Conservation (phyloP, 768 basidiomycete genomes). For the Lactarius indigo region DNA sequence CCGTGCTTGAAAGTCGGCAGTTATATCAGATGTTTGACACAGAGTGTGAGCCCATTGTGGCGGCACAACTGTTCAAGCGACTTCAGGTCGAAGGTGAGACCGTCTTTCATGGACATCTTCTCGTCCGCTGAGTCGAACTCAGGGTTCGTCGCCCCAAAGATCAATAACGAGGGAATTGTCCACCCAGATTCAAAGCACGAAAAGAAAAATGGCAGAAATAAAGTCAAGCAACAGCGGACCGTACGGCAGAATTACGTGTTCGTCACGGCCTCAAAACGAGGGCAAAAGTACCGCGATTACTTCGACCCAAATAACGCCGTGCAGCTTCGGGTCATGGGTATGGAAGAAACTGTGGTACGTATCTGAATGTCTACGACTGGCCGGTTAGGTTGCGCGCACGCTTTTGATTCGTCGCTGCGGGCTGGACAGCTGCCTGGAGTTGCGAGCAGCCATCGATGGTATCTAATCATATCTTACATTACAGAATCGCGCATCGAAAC, state of each 20-base stretch:
- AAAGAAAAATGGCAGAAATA: constrained; percentile 32
- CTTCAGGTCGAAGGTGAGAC: constrained; percentile 65
- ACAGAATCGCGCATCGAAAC: constrained; percentile 21
- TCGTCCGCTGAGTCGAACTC: neutral
- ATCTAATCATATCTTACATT: constrained; percentile 1
- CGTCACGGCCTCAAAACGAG: constrained; percentile 43
- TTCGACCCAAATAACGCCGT: constrained; percentile 59
- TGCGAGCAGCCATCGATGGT: neutral
- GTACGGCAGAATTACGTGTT: constrained; percentile 60
- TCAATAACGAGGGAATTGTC: constrained; percentile 33
- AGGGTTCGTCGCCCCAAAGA: constrained; percentile 62
- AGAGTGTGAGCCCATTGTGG: constrained; percentile 54
- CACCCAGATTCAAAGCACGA: constrained; percentile 42
- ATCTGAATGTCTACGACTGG: neutral
- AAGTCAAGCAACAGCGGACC: constrained; percentile 43
- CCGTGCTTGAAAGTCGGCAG: neutral
- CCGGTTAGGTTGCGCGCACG: neutral
- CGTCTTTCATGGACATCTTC: neutral
- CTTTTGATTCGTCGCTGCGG: neutral
- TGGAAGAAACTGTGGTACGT: constrained; percentile 51
- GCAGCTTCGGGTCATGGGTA: constrained; percentile 59
- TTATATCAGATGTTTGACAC: constrained; percentile 12
- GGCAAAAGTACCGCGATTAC: constrained; percentile 57
- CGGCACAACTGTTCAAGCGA: constrained; percentile 61
- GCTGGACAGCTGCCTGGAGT: neutral